Evolutionary conservation across 2,329 filamentous ascomycete genomes (phyloP), one percentile per base, ranked within the genome.

Genomic region (Arthrobotrys musiformis): DNA sequence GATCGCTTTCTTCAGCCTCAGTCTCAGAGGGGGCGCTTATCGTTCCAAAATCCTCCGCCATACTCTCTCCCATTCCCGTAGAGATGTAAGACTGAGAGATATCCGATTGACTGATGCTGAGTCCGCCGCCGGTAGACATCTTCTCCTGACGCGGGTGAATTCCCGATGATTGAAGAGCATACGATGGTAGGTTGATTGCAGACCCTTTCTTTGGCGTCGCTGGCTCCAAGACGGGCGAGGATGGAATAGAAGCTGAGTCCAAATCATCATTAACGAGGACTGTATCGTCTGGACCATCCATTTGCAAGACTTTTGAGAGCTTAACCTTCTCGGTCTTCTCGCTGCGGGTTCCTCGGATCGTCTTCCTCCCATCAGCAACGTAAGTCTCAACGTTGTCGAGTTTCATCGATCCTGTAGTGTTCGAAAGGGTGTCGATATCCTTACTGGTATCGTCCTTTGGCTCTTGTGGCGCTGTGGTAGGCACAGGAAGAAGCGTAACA

Each of bases 1-100:
- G 66, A 67, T 78, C 74, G 15, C 74, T 78, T 48, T 78, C 74
- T n/a, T 78, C 74, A 19, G 67, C 74, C 37, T 78, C 74, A 2
- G 74, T 72, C 37, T 77, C 72, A 7, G 60, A 70, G 3, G 64
- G 44, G 9, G 68, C 67, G 30, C 67, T 72, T 19, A 78, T 72
- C 2, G 74, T 40, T 2, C 66, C 68, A 60, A 78, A 78, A 40
- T 78, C 74, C 15, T 78, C 74, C 19, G 40, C 61, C 17, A 72
- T 56, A 35, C 74, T 78, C 17, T 70, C 66, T 1, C 44, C 61
- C 66, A 76, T 76, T 9, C 72, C 72, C 0, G 64, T 64, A 2
- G 72, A 76, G 9, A 76, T 76, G 17, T 76, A 76, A 1, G 72
- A 76, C 37, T 69, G 56, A 15, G 72, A 76, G 11, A 76, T 76